Evolutionary conservation across 2,329 filamentous ascomycete species (phyloP).

Genomic region (Colletotrichum cereale): DNA sequence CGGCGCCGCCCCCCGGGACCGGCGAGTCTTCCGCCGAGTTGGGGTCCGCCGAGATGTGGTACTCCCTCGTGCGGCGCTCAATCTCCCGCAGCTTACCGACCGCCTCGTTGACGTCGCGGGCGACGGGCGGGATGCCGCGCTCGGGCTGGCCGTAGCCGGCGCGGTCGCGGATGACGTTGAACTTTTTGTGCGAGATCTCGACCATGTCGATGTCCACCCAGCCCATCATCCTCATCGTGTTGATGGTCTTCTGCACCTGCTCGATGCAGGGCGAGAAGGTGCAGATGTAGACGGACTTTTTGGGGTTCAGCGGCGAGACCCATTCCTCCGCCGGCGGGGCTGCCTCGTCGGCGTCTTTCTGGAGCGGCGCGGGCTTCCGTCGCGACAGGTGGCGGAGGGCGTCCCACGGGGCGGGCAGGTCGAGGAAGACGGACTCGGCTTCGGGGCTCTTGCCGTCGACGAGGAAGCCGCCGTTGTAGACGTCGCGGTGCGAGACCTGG

Average conservation of each 20-base stretch:
- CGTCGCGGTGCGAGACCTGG: conserved; percentile 81
- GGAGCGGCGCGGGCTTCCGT: conserved; percentile 49
- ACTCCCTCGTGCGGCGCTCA: conserved; percentile 76
- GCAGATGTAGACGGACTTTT: conserved; percentile 82
- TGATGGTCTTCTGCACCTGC: conserved; percentile 89
- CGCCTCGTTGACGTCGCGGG: conserved; percentile 84
- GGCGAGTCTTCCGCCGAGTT: conserved; percentile 47
- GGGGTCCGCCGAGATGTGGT: conserved; percentile 60
- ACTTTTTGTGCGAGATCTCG: conserved; percentile 82
- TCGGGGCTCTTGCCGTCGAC: conserved; percentile 70
- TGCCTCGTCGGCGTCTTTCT: conserved; percentile 22
- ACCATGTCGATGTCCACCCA: conserved; percentile 97
- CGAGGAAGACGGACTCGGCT: conserved; percentile 81
- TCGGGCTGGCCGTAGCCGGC: conserved; percentile 77
- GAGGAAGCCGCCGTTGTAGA: conserved; percentile 81
- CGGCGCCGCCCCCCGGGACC: conserved; percentile 48
- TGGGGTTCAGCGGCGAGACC: conserved; percentile 76
- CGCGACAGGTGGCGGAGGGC: conserved; percentile 82
- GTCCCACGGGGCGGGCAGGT: conserved; percentile 85
- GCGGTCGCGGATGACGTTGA: conserved; percentile 86
- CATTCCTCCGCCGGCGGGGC: conserved; percentile 51
- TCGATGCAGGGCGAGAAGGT: conserved; percentile 98
- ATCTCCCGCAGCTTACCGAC: conserved; percentile 79
- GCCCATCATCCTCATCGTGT: conserved; percentile 81
- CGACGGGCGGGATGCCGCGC: conserved; percentile 76